phyloP scores from a whole-genome alignment of 1,284 basidiomycete species.

The Puccinia novopanici region DNA sequence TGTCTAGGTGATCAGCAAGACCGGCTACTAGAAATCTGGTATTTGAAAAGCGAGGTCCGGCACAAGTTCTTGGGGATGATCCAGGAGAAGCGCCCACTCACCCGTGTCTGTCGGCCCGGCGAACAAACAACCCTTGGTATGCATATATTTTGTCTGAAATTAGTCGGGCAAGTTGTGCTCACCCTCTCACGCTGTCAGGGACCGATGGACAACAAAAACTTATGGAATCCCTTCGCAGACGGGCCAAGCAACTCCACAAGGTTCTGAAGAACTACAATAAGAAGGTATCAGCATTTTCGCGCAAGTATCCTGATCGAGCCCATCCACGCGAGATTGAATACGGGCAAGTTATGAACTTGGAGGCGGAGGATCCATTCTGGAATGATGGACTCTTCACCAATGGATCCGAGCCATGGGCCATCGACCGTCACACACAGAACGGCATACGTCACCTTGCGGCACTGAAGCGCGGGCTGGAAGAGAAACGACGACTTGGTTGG shows the following conservation, averaged over 20 bases:
- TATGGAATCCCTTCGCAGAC: not conserved
- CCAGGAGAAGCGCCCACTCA: not conserved
- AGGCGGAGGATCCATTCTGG: conserved; percentile 24
- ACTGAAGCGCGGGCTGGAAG: not conserved
- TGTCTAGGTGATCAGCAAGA: not conserved
- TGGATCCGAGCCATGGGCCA: not conserved
- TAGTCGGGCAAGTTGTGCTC: too few species aligned
- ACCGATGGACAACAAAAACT: not conserved
- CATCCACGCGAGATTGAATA: not conserved
- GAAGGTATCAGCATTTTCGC: not conserved
- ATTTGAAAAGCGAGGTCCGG: not conserved
- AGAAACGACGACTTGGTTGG: conserved; percentile 10
- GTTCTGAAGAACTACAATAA: not conserved
- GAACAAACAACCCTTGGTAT: not conserved
- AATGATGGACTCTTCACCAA: conserved; percentile 29
- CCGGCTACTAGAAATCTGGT: not conserved
- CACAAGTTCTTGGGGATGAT: conserved; percentile 9
- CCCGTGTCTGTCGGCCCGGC: not conserved
- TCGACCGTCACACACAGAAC: conserved; percentile 4
- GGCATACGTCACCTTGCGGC: not conserved
- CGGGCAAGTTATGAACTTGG: not conserved
- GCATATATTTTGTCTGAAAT: not conserved
- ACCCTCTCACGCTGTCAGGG: not conserved
- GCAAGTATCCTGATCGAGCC: not conserved
- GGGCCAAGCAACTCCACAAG: not conserved